Evolutionary conservation across 75 land plant genomes (phyloP), one percentile per base, ranked within the genome.

Genomic region (Chamaecyparis obtusa): DNA sequence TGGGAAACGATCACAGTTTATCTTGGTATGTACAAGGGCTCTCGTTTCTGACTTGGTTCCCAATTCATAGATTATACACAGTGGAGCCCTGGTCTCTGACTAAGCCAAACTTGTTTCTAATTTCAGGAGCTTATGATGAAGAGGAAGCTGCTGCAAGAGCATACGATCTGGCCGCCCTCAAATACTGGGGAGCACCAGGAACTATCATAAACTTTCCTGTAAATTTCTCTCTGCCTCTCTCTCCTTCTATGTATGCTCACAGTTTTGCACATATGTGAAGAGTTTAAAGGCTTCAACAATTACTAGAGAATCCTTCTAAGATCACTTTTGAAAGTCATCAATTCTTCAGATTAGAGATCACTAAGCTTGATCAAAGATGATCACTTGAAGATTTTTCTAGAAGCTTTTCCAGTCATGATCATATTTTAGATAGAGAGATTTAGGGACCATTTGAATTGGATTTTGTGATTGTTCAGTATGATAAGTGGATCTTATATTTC

Each of bases 81-180:
- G 71, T 24, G 24, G 9, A 6, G 9, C 5, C 9, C 30, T 67
- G 5, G 30, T 67, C 7, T 67, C 9, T 27, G 27, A 67, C 71
- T 27, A 27, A 67, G 9, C 9, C 9, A 67, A 5, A 3, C 27
- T 51, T 14, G 2, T 7, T 86, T 0, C 33, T 14, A 24, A 49
- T 83, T 51, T 69, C 84, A 85, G 92, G 92, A 51, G 92, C 92
- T n/a, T 91, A 91, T 85, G 92, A 91, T 60, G 92, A 91, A 9
- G 92, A 91, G 81, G 92, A 91, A 71, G 92, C 92, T 78, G 92
- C 92, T 49, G 92, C 92, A 37, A 79, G 91, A 46, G 92, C 92
- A 54, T 91, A 91, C 43, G 92, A 91, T 86, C 86, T 91, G n/a
- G 92, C 91, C 33, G 89, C 92, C 55, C 89, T 91, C 10, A 91